Base-by-base conservation (phyloP, 306 rosid genomes). In the Vicia faba region DNA sequence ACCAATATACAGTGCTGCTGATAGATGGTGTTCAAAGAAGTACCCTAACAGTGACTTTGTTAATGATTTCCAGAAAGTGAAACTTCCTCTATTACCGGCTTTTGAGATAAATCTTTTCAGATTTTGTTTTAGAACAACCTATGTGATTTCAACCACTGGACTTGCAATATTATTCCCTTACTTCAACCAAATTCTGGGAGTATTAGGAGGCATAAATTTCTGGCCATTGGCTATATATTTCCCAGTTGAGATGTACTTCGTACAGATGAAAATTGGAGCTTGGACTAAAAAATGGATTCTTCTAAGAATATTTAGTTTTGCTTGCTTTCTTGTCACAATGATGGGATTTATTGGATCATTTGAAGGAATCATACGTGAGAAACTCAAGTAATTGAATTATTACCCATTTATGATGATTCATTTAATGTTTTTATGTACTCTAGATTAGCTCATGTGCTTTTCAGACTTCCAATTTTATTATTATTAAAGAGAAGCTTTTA, bases 221-320 rank as follows among this genome's bases (percentile, higher is more conserved):
- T 91, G 97, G 97, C 97, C 97, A 60, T 23, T 91, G 72, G 78
- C 92, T 2, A 80, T 91, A 72, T 87, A 85, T 74, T 91, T 91
- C 77, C 97, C 97, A 0, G 90, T 91, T 60, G 92, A 91, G 67
- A 89, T 91, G 97, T 91, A 88, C 87, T 77, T 87, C 53, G 80
- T 82, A 5, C 97, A 87, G 70, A 79, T 79, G 78, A 88, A 85
- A 38, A 53, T 89, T 19, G 74, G 50, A 50, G 77, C 88, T 53
- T 91, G 95, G 97, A 83, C 87, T 13, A 80, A 35, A 60, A 71
- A 75, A 76, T 91, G 97, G 97, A 48, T 89, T 73, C 69, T 83
- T 46, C 81, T 91, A 0, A 73, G 85, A 50, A 33, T 59, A 14
- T 89, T 91, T 62, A 89, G 97, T 81, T 75, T 82, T 64, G 62